Percentiles rank a stretch among this genome's conserved stretches.
These are phyloP conservation scores for Aegilops sharonensis DNA, from an alignment of 176 grass and related monocot genomes.

Conservation along the genomic window DNA sequence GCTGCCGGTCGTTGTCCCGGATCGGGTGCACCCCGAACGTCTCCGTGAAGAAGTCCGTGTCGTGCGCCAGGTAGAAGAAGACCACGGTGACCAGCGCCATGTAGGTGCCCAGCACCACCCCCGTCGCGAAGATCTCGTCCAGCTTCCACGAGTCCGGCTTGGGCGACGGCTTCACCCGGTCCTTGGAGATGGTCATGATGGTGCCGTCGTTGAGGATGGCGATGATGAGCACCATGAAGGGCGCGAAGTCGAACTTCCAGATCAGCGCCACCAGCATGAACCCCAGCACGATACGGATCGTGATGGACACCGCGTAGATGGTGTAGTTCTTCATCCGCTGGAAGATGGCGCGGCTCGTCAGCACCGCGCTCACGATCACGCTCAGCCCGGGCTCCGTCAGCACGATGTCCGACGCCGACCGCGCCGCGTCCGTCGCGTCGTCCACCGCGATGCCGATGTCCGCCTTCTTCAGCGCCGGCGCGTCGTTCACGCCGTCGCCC, in stretches of 20 bases:
- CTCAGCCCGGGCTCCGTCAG: conserved; percentile 87
- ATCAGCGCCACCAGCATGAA: conserved; percentile 88
- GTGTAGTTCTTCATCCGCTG: conserved; percentile 99
- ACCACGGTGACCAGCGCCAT: conserved; percentile 65
- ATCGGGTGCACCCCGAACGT: conserved; percentile 55
- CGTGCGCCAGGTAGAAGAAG: conserved; percentile 77
- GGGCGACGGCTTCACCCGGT: conserved; percentile 69
- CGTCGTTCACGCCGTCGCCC: conserved; percentile 90
- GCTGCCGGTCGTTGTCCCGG: conserved; percentile 49
- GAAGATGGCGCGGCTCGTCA: conserved; percentile 88
- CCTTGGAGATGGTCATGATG: conserved; percentile 99
- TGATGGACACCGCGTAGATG: conserved; percentile 97
- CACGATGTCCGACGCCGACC: conserved; percentile 91
- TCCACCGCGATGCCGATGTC: conserved; percentile 94
- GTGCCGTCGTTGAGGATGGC: conserved; percentile 98
- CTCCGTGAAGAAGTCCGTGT: conserved; percentile 78
- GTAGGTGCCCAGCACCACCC: conserved; percentile 81
- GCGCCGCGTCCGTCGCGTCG: conserved; percentile 89
- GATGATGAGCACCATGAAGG: conserved; percentile 96
- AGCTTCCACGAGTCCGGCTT: conserved; percentile 84
- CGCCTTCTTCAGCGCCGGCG: conserved; percentile 91
- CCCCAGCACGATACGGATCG: conserved; percentile 83
- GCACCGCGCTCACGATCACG: conserved; percentile 80
- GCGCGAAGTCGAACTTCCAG: conserved; percentile 91
- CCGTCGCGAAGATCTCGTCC: conserved; percentile 89